These are phyloP conservation scores for Neonectria sp. DNA, from an alignment of 2,329 filamentous ascomycete genomes.

Conservation along the genomic window DNA sequence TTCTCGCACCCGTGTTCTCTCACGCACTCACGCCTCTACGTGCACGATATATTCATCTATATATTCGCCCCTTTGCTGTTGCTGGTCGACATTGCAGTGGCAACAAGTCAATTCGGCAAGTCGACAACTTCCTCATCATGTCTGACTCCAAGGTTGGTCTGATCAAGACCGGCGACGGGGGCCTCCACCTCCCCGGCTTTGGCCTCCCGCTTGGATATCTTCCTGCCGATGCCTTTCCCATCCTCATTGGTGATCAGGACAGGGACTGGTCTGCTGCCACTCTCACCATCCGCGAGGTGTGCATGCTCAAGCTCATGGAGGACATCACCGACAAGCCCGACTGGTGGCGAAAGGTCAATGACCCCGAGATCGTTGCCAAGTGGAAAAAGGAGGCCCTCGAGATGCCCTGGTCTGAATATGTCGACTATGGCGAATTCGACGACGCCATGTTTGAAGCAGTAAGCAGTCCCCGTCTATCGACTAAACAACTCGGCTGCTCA, in stretches of 20 bases:
- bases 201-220: constrained; percentile 43
- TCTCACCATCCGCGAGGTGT: constrained; percentile 49
- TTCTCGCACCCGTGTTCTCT: background rate
- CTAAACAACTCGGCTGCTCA: background rate
- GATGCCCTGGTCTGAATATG: constrained; percentile 48
- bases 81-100: background rate
- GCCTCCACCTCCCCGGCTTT: constrained; percentile 44
- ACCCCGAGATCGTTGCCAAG: constrained; percentile 44
- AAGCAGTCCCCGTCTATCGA: background rate
- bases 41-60: background rate
- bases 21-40: background rate
- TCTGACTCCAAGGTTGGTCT: background rate
- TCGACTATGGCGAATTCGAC: constrained; percentile 47
- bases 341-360: constrained; percentile 53
- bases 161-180: background rate
- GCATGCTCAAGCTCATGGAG: constrained; percentile 53
- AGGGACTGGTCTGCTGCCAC: constrained; percentile 46
- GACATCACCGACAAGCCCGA: constrained; percentile 54
- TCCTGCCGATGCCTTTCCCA: constrained; percentile 38
- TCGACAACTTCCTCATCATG: background rate
- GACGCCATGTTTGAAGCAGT: constrained; percentile 51
- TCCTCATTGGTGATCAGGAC: constrained; percentile 26
- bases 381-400: constrained; percentile 50
- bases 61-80: background rate
- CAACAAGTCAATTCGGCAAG: background rate